phyloP scores from a whole-genome alignment of 805 yeast genomes.

The Lachancea thermotolerans region DNA sequence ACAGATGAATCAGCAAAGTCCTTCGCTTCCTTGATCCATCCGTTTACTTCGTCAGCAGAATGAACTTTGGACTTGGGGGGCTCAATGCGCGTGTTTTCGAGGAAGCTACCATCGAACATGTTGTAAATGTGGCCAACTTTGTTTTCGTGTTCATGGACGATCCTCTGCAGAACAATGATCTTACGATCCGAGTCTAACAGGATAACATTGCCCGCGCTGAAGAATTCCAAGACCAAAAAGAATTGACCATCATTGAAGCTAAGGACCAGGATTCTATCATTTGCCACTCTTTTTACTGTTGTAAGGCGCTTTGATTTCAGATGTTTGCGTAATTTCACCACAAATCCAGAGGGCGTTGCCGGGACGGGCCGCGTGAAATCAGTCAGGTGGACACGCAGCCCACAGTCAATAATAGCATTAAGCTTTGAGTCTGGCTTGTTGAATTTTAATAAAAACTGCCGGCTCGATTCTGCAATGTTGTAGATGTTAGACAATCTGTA shows the following conservation, averaged over 20 bases:
- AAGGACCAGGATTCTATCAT: constrained; percentile 77
- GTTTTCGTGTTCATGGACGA: constrained; percentile 67
- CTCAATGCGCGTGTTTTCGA: constrained; percentile 23
- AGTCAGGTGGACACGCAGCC: constrained; percentile 72
- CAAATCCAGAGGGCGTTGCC: constrained; percentile 79
- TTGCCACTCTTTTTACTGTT: constrained; percentile 62
- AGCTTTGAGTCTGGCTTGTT: constrained; percentile 77
- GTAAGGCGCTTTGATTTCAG: constrained; percentile 74
- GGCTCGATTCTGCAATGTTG: constrained; percentile 61
- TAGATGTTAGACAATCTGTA: constrained; percentile 80
- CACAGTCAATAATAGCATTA: constrained; percentile 74
- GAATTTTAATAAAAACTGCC: constrained; percentile 75
- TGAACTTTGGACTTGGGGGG: constrained; percentile 10
- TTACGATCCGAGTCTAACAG: constrained; percentile 61
- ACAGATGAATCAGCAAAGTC: constrained; percentile 5
- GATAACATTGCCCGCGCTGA: constrained; percentile 89
- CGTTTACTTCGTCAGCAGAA: constrained; percentile 14
- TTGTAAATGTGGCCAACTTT: constrained; percentile 67
- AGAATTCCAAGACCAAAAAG: constrained; percentile 80
- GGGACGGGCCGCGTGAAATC: constrained; percentile 76
- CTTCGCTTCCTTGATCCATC: constrained; percentile 27
- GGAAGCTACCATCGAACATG: constrained; percentile 50
- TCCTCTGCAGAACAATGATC: constrained; percentile 68
- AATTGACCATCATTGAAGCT: constrained; percentile 77
- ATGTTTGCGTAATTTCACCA: constrained; percentile 78